Base-by-base conservation (phyloP, 192 early-diverging fungal species). In the Entomortierella beljakovae region DNA sequence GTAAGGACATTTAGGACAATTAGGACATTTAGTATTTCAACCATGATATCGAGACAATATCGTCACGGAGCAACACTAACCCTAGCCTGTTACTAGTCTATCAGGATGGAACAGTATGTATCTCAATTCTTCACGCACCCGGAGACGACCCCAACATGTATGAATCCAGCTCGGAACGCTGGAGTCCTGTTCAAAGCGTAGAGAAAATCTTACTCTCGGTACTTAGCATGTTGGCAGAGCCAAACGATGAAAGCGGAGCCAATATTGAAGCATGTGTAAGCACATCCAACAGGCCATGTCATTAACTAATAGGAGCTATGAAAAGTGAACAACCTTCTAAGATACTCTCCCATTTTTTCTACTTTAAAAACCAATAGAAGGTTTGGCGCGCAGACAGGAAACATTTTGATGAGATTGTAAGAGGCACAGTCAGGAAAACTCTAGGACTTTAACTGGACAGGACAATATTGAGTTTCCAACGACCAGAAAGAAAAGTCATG, bases 141-240 rank as follows among this genome's bases (percentile, higher is more conserved):
- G 98, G 98, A 29, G 95, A 98, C 72, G 98, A 99, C 65, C 98
- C 98, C 0, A 94, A 97, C 84, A 93, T 94, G 89, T 99, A 99
- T 76, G 98, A 99, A 80, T 92, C 91, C 67, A 94, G 94, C 58
- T 94, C 92, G 7, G 98, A 99, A 80, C 87, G 98, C 33, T 99
- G 98, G 98, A 92, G 89, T 49, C 98, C 98, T 26, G 98, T 99
- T 34, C 98, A 99, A 83, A 94, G 93, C 81, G 96, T 99, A 3
- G 98, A 99, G 69, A 99, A 99, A 86, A 98, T 99, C 58, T 72
- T 99, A 61, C 75, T 99, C 48, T 94, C 92, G 2, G 98, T 99
- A 1, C 88, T 98, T 8, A 94, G 92, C 81, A 98, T 98, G 97
- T 81, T 98, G 58, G 94, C 97, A 10, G 98, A 99, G 82, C 98